Evolutionary conservation across 2,329 filamentous ascomycete species (phyloP).

Genomic region (Aspergillus oerlinghausenensis): DNA sequence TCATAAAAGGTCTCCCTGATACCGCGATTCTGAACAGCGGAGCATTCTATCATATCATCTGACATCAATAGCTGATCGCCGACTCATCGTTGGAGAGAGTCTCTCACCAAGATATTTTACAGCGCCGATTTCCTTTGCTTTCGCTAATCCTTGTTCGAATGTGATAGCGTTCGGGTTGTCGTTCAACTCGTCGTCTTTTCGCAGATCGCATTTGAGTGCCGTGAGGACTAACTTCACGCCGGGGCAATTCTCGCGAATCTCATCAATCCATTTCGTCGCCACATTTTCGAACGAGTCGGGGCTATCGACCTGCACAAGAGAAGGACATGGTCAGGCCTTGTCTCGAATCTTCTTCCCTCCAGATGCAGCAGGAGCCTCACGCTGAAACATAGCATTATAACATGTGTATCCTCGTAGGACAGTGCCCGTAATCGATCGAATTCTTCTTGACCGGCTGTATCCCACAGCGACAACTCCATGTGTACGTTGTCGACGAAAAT

Average conservation of each 20-base stretch:
- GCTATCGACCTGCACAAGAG: conserved; percentile 65
- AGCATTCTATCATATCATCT: conserved; percentile 66
- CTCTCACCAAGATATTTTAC: conserved; percentile 75
- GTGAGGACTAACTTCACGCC: conserved; percentile 92
- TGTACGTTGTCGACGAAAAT: conserved; percentile 98
- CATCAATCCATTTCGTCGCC: conserved; percentile 95
- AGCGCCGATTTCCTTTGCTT: conserved; percentile 85
- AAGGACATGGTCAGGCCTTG: conserved; percentile 3
- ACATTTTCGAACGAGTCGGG: conserved; percentile 97
- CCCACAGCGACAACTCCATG: conserved; percentile 96
- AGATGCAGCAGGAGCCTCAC: conserved; percentile 37
- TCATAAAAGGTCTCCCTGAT: conserved; percentile 99
- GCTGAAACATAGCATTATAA: conserved; percentile 98
- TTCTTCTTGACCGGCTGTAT: conserved; percentile 97
- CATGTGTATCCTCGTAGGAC: conserved; percentile 96
- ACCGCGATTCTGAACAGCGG: conserved; percentile 94
- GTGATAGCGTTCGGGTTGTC: conserved; percentile 65
- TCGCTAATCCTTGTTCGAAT: conserved; percentile 87
- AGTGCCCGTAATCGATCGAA: conserved; percentile 93
- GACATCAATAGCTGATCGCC: not conserved
- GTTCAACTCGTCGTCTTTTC: conserved; percentile 70
- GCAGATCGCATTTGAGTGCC: conserved; percentile 92
- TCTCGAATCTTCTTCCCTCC: not conserved
- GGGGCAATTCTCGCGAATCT: conserved; percentile 96
- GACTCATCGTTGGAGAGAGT: not conserved